Percentiles rank a stretch among this genome's conserved stretches.
Conservation (phyloP, 371 early-diverging fungal species). For the Mortierella sp. region DNA sequence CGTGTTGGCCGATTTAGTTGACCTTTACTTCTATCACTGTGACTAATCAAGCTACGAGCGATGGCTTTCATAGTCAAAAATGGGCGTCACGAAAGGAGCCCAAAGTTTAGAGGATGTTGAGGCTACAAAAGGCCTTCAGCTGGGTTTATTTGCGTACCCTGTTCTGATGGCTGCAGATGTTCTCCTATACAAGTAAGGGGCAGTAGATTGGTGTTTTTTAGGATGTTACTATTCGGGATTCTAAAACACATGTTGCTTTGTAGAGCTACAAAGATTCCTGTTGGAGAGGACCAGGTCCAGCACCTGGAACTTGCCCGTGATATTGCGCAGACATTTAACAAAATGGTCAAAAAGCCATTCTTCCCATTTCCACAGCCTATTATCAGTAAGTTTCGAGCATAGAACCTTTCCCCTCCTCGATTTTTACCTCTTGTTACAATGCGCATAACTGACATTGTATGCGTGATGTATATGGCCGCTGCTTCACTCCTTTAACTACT, state of each 20-base stretch:
- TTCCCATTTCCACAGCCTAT: constrained; percentile 82
- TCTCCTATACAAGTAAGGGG: constrained; percentile 78
- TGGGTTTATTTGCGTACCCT: constrained; percentile 93
- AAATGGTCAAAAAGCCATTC: constrained; percentile 63
- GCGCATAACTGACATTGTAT: too few species aligned
- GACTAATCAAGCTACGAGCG: not conserved
- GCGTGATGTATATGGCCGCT: not conserved
- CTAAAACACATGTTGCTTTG: not conserved
- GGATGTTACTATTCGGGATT: not conserved
- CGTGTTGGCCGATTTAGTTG: not conserved
- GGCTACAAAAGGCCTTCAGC: constrained; percentile 65
- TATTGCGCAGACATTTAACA: constrained; percentile 83
- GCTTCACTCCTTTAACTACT: not conserved
- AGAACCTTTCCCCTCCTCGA: too few species aligned
- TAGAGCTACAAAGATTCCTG: constrained; percentile 91
- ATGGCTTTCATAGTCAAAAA: constrained; percentile 59
- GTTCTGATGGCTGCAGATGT: constrained; percentile 97
- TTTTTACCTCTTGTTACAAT: not conserved
- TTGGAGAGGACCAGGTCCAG: constrained; percentile 95
- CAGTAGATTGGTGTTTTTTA: not conserved
- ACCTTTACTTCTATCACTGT: not conserved
- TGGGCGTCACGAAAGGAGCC: constrained; percentile 52
- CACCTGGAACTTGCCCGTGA: constrained; percentile 91
- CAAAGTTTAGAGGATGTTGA: constrained; percentile 64
- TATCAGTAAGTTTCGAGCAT: constrained; percentile 63